phyloP scores from a whole-genome alignment of 2,329 filamentous ascomycete species.

The Cyphellophora europaea region DNA sequence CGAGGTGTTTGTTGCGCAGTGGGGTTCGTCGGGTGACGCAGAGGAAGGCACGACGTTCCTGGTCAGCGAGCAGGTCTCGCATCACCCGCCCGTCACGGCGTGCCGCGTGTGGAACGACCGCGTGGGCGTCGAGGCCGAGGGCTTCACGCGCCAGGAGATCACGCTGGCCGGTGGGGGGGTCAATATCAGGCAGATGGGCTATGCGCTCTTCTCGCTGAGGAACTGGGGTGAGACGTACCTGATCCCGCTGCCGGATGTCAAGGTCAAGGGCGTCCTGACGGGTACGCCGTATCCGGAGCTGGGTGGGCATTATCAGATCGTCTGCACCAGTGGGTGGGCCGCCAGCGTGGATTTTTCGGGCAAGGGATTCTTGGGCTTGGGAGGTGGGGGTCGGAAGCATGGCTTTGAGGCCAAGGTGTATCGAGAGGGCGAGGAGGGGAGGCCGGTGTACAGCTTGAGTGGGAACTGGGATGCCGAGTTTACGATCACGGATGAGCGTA shows the following conservation, averaged over 20 bases:
- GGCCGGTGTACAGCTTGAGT: constrained; percentile 11
- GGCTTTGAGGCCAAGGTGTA: constrained; percentile 14
- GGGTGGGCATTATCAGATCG: constrained; percentile 13
- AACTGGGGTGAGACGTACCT: constrained; percentile 18
- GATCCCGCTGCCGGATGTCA: constrained; percentile 15
- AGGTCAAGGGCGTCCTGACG: constrained; percentile 24
- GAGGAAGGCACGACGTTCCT: constrained; percentile 12
- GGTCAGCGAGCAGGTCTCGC: constrained; percentile 19
- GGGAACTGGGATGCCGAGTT: constrained; percentile 49
- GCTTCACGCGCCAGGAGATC: constrained; percentile 18
- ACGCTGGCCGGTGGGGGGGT: constrained; percentile 7
- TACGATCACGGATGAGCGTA: constrained; percentile 60
- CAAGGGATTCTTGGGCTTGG: constrained; percentile 9
- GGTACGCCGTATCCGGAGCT: constrained; percentile 37
- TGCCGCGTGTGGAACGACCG: constrained; percentile 18
- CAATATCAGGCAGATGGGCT: constrained; percentile 15
- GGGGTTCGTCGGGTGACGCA: constrained; percentile 9
- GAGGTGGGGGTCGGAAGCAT: constrained; percentile 11
- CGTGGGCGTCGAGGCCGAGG: constrained; percentile 15
- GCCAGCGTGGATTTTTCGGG: constrained; percentile 15
- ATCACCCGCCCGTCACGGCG: constrained; percentile 19
- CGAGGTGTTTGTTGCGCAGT: constrained; percentile 15
- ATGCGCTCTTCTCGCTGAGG: constrained; percentile 11
- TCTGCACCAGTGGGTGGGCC: constrained; percentile 15
- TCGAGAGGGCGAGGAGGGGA: constrained; percentile 7